Evolutionary conservation across 1,284 basidiomycete species (phyloP), one percentile per base, ranked within the genome.

Genomic region (Pseudozyma sp.): DNA sequence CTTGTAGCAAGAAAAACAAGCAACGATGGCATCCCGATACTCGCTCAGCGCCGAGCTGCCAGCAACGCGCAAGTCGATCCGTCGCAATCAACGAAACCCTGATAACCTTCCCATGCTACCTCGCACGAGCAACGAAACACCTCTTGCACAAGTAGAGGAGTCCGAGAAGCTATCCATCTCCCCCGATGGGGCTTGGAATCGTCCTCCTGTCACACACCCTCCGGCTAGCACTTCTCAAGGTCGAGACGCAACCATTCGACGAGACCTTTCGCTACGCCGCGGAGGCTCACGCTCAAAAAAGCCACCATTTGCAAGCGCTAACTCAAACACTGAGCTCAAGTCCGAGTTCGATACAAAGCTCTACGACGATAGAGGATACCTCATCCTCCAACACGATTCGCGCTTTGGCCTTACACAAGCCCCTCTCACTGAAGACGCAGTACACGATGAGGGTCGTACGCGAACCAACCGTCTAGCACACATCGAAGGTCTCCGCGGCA

Each of bases 401-500:
- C 35, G 57, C 13, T 77, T 67, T 16, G 77, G 59, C 5, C 16
- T 79, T 18, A 75, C 77, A 25, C 25, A 44, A 3, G 39, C 35
- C 1, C 31, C 70, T 1, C 69, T 79, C 40, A 44, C 58, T 3
- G 13, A 43, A 6, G 70, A 77, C 31, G 48, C 50, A 19, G 44
- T 25, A 13, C 65, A 74, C 52, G 77, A 79, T 40, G 36, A 65
- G 35, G 77, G 77, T 25, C 55, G 71, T 5, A 38, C 25, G 16
- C 60, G 75, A 2, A 19, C 35, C 18, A 8, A 45, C 1, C 64
- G 75, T 0, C 39, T 77, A 0, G 52, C 44, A 0, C 77, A 77
- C 42, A 51, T 79, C 39, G 77, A 79, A 44, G 77, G 77, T 0
- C 40, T 79, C 18, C 57, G 77, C 1, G 79, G 79, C 12, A 25